Evolutionary conservation across 1,139 yeast species (phyloP).

Genomic region (Saccharomyces hybrid): DNA sequence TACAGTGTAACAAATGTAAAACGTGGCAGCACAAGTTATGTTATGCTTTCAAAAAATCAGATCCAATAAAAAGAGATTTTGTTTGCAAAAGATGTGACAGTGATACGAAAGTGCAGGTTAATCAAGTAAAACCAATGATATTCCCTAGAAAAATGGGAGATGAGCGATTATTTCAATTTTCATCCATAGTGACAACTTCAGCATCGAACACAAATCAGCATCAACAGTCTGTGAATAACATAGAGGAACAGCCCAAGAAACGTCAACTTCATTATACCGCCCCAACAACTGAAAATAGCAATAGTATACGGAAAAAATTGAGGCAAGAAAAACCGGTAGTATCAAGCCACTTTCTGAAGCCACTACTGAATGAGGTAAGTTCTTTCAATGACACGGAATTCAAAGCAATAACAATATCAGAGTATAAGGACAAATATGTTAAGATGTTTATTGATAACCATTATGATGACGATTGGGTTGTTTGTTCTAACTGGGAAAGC

Average conservation of each 20-base stretch:
- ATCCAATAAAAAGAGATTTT: conserved; percentile 77
- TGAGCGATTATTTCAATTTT: conserved; percentile 5
- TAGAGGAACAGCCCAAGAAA: not conserved
- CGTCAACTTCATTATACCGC: not conserved
- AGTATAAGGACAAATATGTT: conserved; percentile 39
- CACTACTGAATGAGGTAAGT: conserved; percentile 21
- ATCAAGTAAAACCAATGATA: conserved; percentile 40
- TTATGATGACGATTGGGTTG: conserved; percentile 28
- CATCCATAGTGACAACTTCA: not conserved
- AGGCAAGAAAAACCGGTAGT: conserved; percentile 1
- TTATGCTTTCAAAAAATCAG: conserved; percentile 65
- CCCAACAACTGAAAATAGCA: not conserved
- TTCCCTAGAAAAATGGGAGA: conserved; percentile 13
- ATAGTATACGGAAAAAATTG: not conserved
- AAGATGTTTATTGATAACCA: conserved; percentile 28
- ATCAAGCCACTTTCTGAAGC: conserved; percentile 9
- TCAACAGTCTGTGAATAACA: not conserved
- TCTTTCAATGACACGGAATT: conserved; percentile 47
- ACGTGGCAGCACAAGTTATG: conserved; percentile 94
- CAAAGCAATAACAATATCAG: conserved; percentile 41
- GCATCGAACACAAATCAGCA: not conserved
- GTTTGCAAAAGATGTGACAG: conserved; percentile 68
- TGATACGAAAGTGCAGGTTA: conserved; percentile 50
- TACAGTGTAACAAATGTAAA: conserved; percentile 85
- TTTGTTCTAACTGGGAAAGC: conserved; percentile 4